Base-by-base conservation (phyloP, 106 monocot species). In the Chionographis japonica region DNA sequence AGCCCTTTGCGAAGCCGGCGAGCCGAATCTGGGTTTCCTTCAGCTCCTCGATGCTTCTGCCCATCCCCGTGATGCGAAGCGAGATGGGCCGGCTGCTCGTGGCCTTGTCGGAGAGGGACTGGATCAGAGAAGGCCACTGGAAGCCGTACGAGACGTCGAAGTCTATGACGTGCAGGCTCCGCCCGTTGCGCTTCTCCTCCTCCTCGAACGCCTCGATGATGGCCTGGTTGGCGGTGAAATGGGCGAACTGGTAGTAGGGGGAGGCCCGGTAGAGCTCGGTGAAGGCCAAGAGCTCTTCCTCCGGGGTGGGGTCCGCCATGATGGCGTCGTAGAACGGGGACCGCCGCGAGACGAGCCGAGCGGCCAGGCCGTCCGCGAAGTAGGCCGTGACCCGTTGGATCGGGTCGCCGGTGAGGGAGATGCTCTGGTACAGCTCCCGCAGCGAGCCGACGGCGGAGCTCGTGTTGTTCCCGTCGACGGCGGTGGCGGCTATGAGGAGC, bases 81-180 rank as follows among this genome's bases (percentile, higher is more conserved):
- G 54, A 70, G 54, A 89, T 68, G 3, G 73, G 81, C 2, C 63
- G 20, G 41, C 2, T 18, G n/a, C 15, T 35, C 4, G 67, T 65
- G 41, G 82, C 82, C 66, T 74, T 82, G 15, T 89, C 89, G 4
- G 79, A 82, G 8, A 89, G 52, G 40, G 89, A 85, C 40, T 89
- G 82, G 60, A 89, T 82, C 12, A 89, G 62, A 19, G 89, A 89
- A 49, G 89, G 85, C 89, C 89, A 89, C 46, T 89, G 89, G 57
- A 89, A 80, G 5, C 89, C 89, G 60, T 85, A 80, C 0, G 76
- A 78, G 2, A 85, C 85, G 37, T 89, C 88, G 66, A 89, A 67
- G 49, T 89, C 88, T 12, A 89, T 17, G 6, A 89, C 79, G 50
- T 89, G 85, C 16, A 85, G 51, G 12, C 52, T 46, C 11, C 81